These are phyloP conservation scores for Lathyrus sativus DNA, from an alignment of 306 rosid genomes.

Conservation along the genomic window DNA sequence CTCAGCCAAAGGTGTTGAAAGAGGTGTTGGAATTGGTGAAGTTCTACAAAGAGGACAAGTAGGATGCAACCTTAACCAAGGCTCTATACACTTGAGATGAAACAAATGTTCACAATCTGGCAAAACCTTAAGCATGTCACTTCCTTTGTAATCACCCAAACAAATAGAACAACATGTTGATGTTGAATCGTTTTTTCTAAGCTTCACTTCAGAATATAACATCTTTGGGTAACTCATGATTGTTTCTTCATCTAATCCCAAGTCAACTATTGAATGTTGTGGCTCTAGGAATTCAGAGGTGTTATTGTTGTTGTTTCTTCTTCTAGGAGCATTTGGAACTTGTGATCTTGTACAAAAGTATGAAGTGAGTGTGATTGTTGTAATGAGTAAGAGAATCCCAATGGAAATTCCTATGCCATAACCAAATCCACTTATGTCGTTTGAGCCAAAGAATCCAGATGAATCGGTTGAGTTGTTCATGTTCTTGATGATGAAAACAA, in stretches of 20 bases:
- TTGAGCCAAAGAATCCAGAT: constrained; percentile 61
- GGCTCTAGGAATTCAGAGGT: constrained; percentile 30
- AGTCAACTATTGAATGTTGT: constrained; percentile 52
- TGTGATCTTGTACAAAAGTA: constrained; percentile 68
- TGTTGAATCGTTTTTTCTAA: constrained; percentile 43
- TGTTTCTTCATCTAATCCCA: constrained; percentile 74
- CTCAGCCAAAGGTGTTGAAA: constrained; percentile 90
- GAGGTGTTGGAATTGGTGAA: constrained; percentile 86
- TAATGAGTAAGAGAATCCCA: constrained; percentile 79
- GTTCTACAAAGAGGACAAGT: constrained; percentile 93
- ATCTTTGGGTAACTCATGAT: constrained; percentile 70
- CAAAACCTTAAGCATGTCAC: constrained; percentile 58
- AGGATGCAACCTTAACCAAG: constrained; percentile 83
- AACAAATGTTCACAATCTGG: constrained; percentile 88
- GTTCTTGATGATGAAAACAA: background rate
- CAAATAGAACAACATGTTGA: constrained; percentile 81
- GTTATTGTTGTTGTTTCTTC: constrained; percentile 2
- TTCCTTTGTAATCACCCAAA: constrained; percentile 68
- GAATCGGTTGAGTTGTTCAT: constrained; percentile 55
- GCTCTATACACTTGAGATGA: constrained; percentile 76
- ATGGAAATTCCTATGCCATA: constrained; percentile 85
- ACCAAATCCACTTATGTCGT: constrained; percentile 68
- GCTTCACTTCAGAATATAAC: constrained; percentile 70
- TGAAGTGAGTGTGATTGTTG: constrained; percentile 83
- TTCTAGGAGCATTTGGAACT: constrained; percentile 28